These are phyloP conservation scores for Circinella umbellata DNA, from an alignment of 371 early-diverging fungal genomes.

Conservation along the genomic window DNA sequence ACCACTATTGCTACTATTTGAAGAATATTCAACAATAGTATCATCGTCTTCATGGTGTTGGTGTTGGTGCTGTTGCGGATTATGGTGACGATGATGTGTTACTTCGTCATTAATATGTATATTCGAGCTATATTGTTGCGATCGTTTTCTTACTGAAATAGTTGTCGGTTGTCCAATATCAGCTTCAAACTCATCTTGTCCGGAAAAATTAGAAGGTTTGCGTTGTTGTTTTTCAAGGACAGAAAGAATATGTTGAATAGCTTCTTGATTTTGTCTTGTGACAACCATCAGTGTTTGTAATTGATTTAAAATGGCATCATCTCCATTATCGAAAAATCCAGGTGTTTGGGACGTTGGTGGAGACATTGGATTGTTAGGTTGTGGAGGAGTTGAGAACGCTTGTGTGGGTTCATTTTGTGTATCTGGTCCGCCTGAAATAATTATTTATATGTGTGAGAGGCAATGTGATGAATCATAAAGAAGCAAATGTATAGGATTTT, in stretches of 20 bases:
- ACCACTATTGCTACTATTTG: neutral
- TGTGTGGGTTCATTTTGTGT: neutral
- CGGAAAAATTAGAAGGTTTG: neutral
- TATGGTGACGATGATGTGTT: neutral
- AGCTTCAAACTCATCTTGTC: neutral
- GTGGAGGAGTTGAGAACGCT: constrained; percentile 10
- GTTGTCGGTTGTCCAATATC: neutral
- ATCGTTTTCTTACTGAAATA: neutral
- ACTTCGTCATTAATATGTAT: neutral
- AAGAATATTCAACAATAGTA: neutral
- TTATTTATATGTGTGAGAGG: neutral
- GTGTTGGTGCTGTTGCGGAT: neutral
- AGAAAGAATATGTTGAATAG: constrained; percentile 53
- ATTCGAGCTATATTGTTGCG: neutral
- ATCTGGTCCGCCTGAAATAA: constrained; percentile 1
- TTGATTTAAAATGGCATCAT: constrained; percentile 51
- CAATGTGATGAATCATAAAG: neutral
- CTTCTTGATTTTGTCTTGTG: constrained; percentile 59
- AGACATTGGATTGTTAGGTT: constrained; percentile 15
- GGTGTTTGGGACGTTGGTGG: constrained; percentile 13
- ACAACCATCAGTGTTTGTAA: constrained; percentile 51
- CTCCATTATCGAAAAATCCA: constrained; percentile 20
- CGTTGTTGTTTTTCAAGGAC: constrained; percentile 46
- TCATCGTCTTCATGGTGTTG: neutral
- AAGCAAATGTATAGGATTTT: neutral